These are phyloP conservation scores for Hyphodiscus hymeniophilus DNA, from an alignment of 495 filamentous ascomycete species.

Conservation along the genomic window DNA sequence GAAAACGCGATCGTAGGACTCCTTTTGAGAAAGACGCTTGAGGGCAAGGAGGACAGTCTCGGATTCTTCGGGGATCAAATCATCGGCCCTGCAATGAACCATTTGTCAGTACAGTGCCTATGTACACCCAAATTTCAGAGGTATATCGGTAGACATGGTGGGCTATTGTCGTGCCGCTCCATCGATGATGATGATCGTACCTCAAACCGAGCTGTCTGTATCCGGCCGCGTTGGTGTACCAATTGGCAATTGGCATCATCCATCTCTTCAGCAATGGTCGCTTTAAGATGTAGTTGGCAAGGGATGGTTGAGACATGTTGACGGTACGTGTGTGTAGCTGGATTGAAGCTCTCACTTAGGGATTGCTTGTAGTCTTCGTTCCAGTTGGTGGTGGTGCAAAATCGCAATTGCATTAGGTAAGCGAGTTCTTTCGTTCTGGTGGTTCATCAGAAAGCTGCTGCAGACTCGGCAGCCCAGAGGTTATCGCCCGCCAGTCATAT, in stretches of 20 bases:
- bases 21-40: constrained; percentile 82
- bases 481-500: too few relatives aligned
- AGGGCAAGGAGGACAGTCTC: constrained; percentile 78
- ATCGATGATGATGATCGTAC: constrained; percentile 45
- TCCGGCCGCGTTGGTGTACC: constrained; percentile 79
- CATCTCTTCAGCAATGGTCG: constrained; percentile 76
- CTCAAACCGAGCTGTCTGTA: constrained; percentile 88
- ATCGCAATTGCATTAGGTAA: too few relatives aligned
- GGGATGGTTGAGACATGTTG: constrained; percentile 65
- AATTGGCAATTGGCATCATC: constrained; percentile 69
- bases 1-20: constrained; percentile 93
- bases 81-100: constrained; percentile 63
- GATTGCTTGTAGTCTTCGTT: not conserved
- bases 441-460: too few relatives aligned
- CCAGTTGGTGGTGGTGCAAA: not conserved
- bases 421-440: too few relatives aligned
- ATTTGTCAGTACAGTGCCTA: constrained; percentile 10
- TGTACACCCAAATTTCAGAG: too few relatives aligned
- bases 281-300: constrained; percentile 64
- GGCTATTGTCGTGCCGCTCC: too few relatives aligned
- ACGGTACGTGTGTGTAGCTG: constrained; percentile 13
- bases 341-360: constrained; percentile 11
- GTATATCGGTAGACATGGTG: not conserved
- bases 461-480: too few relatives aligned
- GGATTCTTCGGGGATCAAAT: constrained; percentile 85